phyloP scores from a whole-genome alignment of 2,329 filamentous ascomycete species.

The Purpureocillium lavendulum region DNA sequence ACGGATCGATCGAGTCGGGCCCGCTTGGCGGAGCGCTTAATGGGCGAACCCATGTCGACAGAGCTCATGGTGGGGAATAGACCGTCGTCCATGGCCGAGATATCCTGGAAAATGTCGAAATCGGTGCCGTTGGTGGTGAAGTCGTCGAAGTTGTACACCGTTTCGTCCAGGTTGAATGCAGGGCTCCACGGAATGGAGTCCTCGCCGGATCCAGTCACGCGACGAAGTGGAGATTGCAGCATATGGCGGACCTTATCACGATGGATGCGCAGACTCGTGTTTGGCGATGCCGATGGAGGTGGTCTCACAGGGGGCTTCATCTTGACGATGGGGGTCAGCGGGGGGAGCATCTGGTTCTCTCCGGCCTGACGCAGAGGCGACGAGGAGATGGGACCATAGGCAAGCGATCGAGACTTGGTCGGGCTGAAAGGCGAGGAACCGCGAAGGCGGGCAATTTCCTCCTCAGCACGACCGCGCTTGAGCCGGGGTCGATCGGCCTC shows the following conservation, averaged over 20 bases:
- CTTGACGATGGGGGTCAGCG: conserved; percentile 76
- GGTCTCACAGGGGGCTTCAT: conserved; percentile 52
- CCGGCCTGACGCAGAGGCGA: conserved; percentile 54
- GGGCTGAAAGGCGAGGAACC: conserved; percentile 92
- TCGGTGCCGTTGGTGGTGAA: conserved; percentile 40
- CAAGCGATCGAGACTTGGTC: conserved; percentile 54
- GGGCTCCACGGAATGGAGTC: conserved; percentile 52
- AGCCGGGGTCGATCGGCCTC: conserved; percentile 73
- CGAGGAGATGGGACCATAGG: conserved; percentile 49
- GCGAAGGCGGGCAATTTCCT: conserved; percentile 88
- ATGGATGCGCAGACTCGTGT: conserved; percentile 84
- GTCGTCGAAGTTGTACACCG: conserved; percentile 39
- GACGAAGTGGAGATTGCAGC: conserved; percentile 64
- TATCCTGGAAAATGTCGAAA: conserved; percentile 55
- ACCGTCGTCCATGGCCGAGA: conserved; percentile 19
- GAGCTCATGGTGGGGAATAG: conserved; percentile 32
- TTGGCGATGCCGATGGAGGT: conserved; percentile 78
- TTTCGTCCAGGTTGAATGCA: conserved; percentile 56
- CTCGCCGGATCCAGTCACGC: conserved; percentile 36
- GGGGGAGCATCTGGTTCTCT: conserved; percentile 59
- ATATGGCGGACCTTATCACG: conserved; percentile 74
- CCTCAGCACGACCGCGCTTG: conserved; percentile 86
- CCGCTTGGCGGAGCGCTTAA: conserved; percentile 54
- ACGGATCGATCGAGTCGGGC: conserved; percentile 55
- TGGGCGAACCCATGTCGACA: conserved; percentile 52